Conservation (phyloP, 768 basidiomycete genomes). For the Suillus hirtellus region DNA sequence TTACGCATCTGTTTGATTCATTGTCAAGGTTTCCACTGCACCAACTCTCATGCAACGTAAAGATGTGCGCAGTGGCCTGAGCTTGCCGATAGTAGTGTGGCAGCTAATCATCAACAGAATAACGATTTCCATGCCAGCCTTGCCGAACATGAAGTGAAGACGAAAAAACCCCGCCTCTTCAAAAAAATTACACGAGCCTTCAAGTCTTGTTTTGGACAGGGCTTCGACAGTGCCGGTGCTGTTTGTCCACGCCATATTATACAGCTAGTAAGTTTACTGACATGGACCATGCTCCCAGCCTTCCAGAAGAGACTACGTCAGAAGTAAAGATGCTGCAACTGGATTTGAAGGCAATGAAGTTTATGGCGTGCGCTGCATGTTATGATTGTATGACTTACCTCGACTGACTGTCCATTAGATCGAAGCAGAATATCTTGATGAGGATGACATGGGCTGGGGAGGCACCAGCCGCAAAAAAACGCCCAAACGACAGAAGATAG, state of each 20-base stretch:
- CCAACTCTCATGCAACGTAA: neutral
- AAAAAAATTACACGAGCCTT: conserved; percentile 15
- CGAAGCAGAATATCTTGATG: conserved; percentile 28
- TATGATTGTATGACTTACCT: neutral
- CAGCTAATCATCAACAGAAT: conserved; percentile 13
- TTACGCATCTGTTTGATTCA: conserved; percentile 10
- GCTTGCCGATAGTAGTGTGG: neutral
- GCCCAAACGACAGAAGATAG: neutral
- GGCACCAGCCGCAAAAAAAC: conserved; percentile 13
- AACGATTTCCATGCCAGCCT: conserved; percentile 5
- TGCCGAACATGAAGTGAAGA: conserved; percentile 3
- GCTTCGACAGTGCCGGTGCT: conserved; percentile 13
- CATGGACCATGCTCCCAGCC: conserved; percentile 9
- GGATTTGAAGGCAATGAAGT: conserved; percentile 22
- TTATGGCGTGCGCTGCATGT: conserved; percentile 20
- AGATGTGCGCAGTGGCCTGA: conserved; percentile 8
- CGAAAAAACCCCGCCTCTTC: conserved; percentile 12
- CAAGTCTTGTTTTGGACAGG: conserved; percentile 25
- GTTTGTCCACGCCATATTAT: conserved; percentile 16
- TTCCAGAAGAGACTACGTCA: conserved; percentile 19
- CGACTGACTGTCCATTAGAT: conserved; percentile 13
- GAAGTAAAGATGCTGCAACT: conserved; percentile 14
- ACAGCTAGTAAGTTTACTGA: neutral
- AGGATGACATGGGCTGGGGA: conserved; percentile 31
- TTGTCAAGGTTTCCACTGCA: conserved; percentile 12